Percentiles rank a stretch among this genome's conserved stretches.
These are phyloP conservation scores for Coniochaeta sp. DNA, from an alignment of 2,329 filamentous ascomycete species.

Conservation along the genomic window DNA sequence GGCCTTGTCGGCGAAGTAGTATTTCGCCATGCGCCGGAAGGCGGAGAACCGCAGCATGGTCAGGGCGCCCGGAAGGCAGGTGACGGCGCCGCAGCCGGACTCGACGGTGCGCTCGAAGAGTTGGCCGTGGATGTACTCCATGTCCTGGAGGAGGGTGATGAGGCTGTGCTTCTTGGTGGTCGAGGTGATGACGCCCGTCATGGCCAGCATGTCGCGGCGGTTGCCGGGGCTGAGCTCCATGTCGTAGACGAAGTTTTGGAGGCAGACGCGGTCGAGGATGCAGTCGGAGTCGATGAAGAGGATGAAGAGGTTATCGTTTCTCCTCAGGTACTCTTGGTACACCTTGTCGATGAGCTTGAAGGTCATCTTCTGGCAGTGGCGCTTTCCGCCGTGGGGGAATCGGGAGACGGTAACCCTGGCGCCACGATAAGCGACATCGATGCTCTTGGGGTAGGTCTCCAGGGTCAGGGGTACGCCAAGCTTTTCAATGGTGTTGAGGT, in stretches of 20 bases:
- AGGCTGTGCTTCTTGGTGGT: constrained; percentile 83
- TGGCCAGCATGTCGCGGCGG: constrained; percentile 86
- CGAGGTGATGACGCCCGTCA: constrained; percentile 95
- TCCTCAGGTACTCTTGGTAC: constrained; percentile 77
- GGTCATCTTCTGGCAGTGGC: constrained; percentile 87
- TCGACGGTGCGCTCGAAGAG: constrained; percentile 94
- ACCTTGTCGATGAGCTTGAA: constrained; percentile 92
- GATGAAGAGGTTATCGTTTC: constrained; percentile 88
- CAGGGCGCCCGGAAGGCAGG: constrained; percentile 88
- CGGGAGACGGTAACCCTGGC: constrained; percentile 85
- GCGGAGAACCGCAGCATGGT: constrained; percentile 95
- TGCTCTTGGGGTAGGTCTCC: constrained; percentile 77
- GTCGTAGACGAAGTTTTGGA: constrained; percentile 97
- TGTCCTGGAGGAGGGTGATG: constrained; percentile 89
- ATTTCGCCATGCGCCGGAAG: constrained; percentile 93
- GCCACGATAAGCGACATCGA: constrained; percentile 78
- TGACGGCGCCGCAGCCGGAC: constrained; percentile 88
- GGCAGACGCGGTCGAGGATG: constrained; percentile 81
- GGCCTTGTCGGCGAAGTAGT: constrained; percentile 96
- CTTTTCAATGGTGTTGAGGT: constrained; percentile 76
- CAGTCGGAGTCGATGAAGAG: constrained; percentile 98
- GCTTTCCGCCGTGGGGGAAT: constrained; percentile 89
- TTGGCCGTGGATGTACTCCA: constrained; percentile 97
- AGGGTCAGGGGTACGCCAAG: constrained; percentile 75
- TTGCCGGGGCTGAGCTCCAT: constrained; percentile 97